These are phyloP conservation scores for Ettlia oleoabundans DNA, from an alignment of 139 green algal genomes.

Conservation along the genomic window DNA sequence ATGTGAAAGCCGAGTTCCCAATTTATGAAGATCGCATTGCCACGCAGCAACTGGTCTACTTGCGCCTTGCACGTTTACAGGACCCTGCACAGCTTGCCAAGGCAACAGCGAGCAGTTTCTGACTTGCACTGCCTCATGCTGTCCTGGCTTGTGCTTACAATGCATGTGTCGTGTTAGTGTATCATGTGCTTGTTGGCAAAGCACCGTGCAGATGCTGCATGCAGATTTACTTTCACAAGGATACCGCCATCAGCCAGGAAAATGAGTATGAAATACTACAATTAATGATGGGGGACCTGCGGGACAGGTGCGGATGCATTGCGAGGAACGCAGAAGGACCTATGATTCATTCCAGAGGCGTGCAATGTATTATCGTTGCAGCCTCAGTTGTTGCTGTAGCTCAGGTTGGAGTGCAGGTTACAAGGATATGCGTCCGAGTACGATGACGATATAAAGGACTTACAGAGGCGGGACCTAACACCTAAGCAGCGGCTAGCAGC, in stretches of 20 bases:
- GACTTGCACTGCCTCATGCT: too few species aligned
- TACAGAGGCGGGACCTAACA: slow-evolving; percentile 58
- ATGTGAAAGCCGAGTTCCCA: slow-evolving; percentile 77
- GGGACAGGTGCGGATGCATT: slow-evolving; percentile 57
- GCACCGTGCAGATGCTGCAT: too few species aligned
- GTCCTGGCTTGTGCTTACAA: too few species aligned
- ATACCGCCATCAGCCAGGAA: slow-evolving; percentile 79
- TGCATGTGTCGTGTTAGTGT: too few species aligned
- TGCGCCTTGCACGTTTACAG: slow-evolving; percentile 83
- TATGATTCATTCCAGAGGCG: too few species aligned
- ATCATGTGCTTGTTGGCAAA: too few species aligned
- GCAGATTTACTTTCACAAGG: slow-evolving; percentile 91
- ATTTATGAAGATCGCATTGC: slow-evolving; percentile 90
- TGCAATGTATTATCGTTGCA: neutral
- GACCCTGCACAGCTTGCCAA: slow-evolving; percentile 71
- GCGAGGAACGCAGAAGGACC: neutral
- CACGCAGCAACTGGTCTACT: slow-evolving; percentile 90
- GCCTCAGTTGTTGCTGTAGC: neutral
- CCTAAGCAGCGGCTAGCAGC: slow-evolving; percentile 24
- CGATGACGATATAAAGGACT: slow-evolving; percentile 87
- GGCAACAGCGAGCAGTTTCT: too few species aligned
- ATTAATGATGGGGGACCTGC: slow-evolving; percentile 87
- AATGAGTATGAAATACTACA: slow-evolving; percentile 99
- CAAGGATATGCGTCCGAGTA: slow-evolving; percentile 42
- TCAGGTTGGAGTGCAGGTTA: neutral